Evolutionary conservation across 257 asterid genomes (phyloP).

Genomic region (Solanum corneliomulleri): DNA sequence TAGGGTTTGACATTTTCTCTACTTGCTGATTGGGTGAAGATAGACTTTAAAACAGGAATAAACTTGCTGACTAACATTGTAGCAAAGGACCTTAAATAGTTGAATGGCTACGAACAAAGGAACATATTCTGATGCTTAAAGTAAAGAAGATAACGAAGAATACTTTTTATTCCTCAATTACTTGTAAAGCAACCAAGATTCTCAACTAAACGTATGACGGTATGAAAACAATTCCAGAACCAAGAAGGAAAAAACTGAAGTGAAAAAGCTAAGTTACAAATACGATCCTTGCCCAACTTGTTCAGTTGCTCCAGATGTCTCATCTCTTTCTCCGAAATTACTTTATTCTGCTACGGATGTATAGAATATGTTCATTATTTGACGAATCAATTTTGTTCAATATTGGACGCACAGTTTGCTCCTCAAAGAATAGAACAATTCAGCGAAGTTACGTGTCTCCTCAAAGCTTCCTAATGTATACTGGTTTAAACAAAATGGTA

Average conservation of each 20-base stretch:
- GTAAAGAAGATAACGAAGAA: conserved; percentile 24
- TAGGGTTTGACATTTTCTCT: conserved; percentile 29
- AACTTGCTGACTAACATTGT: not conserved
- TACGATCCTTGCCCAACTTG: conserved; percentile 2
- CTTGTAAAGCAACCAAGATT: conserved; percentile 15
- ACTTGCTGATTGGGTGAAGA: not conserved
- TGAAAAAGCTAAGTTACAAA: conserved; percentile 16
- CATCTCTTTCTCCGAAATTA: not conserved
- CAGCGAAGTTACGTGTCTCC: not conserved
- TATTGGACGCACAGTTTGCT: not conserved
- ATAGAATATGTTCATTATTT: not conserved
- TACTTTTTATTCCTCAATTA: conserved; percentile 18
- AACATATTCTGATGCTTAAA: conserved; percentile 17
- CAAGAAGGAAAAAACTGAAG: not conserved
- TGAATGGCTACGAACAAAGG: not conserved
- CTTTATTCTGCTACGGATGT: not conserved
- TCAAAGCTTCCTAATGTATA: not conserved
- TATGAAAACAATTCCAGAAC: not conserved
- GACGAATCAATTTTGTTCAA: not conserved
- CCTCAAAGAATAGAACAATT: not conserved
- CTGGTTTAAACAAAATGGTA: not conserved
- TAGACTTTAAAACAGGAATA: not conserved
- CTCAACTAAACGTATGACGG: conserved; percentile 2
- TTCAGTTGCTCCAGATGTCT: not conserved
- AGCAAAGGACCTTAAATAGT: conserved; percentile 2